A percentile compares a stretch with the other conserved stretches of the same genome.
These are phyloP conservation scores for Sporisorium exsertum DNA, from an alignment of 1,284 basidiomycete genomes.

Conservation along the genomic window DNA sequence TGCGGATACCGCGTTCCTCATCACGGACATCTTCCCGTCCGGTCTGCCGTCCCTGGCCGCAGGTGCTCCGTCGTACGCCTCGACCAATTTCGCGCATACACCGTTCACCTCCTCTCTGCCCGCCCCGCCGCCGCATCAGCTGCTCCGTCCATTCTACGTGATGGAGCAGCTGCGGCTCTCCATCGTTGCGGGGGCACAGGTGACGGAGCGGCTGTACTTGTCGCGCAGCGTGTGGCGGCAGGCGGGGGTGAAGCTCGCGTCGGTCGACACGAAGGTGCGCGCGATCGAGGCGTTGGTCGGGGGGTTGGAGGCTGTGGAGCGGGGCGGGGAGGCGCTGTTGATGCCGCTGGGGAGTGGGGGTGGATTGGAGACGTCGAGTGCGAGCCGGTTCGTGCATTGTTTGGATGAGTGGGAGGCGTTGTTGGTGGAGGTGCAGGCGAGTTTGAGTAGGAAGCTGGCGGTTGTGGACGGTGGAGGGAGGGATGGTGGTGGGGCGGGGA, in stretches of 20 bases:
- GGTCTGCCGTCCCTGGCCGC: conserved; percentile 54
- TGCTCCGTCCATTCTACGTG: conserved; percentile 44
- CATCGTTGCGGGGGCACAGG: conserved; percentile 77
- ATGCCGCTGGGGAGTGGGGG: conserved; percentile 37
- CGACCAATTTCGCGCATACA: background rate
- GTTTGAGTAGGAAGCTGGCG: conserved; percentile 82
- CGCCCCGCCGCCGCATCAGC: conserved; percentile 10
- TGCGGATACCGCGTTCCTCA: conserved; percentile 12
- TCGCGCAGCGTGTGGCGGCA: conserved; percentile 83
- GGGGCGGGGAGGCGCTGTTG: conserved; percentile 37
- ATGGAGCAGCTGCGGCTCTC: conserved; percentile 36
- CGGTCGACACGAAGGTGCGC: conserved; percentile 84
- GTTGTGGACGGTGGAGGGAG: conserved; percentile 73
- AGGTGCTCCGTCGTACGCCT: conserved; percentile 49
- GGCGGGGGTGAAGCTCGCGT: conserved; percentile 82
- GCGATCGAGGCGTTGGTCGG: conserved; percentile 82
- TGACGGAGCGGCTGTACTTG: conserved; percentile 87
- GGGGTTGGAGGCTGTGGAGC: conserved; percentile 79
- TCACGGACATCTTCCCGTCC: conserved; percentile 54
- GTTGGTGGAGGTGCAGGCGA: conserved; percentile 77
- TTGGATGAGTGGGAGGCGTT: conserved; percentile 83
- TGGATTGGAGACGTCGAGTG: conserved; percentile 52
- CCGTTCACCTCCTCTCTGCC: conserved; percentile 4
- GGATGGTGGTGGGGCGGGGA: background rate
- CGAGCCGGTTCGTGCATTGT: conserved; percentile 68